Conservation (phyloP, 176 grass and related monocot species). For the Bothriochloa decipiens region DNA sequence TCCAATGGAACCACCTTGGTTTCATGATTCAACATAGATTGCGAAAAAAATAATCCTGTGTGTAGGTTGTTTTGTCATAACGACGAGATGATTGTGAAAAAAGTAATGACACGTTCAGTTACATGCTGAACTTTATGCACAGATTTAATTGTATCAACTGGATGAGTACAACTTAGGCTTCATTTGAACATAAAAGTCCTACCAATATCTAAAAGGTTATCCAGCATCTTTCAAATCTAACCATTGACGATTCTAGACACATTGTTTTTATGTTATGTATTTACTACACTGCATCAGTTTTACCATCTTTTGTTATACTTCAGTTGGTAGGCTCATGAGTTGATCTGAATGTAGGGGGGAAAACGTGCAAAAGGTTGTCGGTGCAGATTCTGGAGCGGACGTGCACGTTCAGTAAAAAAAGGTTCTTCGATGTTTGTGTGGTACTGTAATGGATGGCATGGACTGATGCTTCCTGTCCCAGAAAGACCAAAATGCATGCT, state of each 20-base stretch:
- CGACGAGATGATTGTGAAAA: too few species aligned
- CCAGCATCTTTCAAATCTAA: background rate
- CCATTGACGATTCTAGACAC: background rate
- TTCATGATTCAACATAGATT: too few species aligned
- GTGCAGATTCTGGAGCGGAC: conserved; percentile 17
- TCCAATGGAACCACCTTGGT: too few species aligned
- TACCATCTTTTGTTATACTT: too few species aligned
- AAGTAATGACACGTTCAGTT: too few species aligned
- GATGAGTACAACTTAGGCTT: background rate
- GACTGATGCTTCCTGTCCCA: background rate
- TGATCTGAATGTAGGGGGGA: conserved; percentile 16
- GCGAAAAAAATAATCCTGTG: too few species aligned
- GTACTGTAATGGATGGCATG: background rate
- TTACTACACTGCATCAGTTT: background rate
- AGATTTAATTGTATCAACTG: too few species aligned
- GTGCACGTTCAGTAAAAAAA: conserved; percentile 40
- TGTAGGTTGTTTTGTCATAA: too few species aligned
- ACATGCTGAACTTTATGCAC: too few species aligned
- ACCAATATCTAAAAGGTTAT: background rate
- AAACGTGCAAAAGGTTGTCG: background rate
- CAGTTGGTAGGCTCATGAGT: background rate
- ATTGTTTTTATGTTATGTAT: background rate
- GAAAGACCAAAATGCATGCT: conserved; percentile 12
- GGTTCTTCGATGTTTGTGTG: background rate
- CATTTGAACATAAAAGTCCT: conserved; percentile 14